Conservation (phyloP, 2,329 filamentous ascomycete species). For the Pseudopyrenochaeta lycopersici region DNA sequence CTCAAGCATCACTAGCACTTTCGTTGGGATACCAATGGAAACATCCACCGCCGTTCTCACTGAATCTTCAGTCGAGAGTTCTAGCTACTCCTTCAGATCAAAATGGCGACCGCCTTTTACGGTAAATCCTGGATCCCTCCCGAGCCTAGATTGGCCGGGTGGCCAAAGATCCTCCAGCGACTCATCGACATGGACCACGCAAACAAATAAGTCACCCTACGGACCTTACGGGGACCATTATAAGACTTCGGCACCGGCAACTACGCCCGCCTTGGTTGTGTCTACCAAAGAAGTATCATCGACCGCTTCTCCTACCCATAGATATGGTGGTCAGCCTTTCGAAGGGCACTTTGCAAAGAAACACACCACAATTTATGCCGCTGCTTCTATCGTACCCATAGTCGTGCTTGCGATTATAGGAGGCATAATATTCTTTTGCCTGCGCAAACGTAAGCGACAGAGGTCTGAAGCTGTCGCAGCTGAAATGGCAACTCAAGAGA, state of each 20-base stretch:
- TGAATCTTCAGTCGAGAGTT: background rate
- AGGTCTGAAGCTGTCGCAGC: constrained; percentile 12
- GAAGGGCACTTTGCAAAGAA: constrained; percentile 7
- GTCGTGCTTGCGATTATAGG: constrained; percentile 36
- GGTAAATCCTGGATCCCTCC: background rate
- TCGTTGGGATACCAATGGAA: background rate
- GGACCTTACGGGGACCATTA: constrained; percentile 1
- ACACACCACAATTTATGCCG: constrained; percentile 29
- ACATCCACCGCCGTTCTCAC: background rate
- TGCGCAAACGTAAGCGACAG: constrained; percentile 43
- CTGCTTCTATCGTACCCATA: constrained; percentile 34
- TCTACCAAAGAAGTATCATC: background rate
- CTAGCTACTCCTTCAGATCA: background rate
- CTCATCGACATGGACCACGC: constrained; percentile 3
- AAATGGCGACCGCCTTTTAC: background rate
- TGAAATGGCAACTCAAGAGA: constrained; percentile 28
- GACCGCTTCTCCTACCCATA: constrained; percentile 2
- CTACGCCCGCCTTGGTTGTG: constrained; percentile 1
- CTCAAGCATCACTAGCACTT: background rate
- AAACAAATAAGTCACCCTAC: background rate
- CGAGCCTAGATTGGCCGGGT: background rate
- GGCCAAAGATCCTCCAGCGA: background rate
- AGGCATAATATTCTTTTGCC: constrained; percentile 30
- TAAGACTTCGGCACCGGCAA: constrained; percentile 3
- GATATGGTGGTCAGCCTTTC: constrained; percentile 1